Evolutionary conservation across 164 flowering plant genomes (phyloP), one percentile per base, ranked within the genome.

Genomic region (Berberis thunbergii): DNA sequence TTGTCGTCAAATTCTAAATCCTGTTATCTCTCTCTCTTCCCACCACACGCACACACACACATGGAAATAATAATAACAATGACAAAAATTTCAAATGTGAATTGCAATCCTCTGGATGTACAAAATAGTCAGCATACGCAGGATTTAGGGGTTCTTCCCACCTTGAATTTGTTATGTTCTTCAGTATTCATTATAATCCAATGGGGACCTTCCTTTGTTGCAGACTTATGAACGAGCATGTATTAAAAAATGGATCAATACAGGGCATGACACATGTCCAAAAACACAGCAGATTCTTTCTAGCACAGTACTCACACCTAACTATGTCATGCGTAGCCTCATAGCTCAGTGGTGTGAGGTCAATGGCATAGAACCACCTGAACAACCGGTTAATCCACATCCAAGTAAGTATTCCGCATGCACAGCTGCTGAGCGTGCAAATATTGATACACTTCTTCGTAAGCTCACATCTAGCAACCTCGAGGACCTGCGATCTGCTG

Each of bases 311-410:
- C 82, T 93, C 43, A 93, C 97, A 3, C 97, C 98, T 43, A 93
- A 93, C 70, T 93, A 89, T 77, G 98, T 81, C 54, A 69, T 90
- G 26, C 91, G 97, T 45, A 93, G 98, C 75, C 88, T 93, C 72
- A 93, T 93, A 71, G 88, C 83, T 5, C 91, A 90, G 60, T 93
- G 98, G 98, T 93, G 98, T 61, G 98, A 90, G 68, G 81, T 83
- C 64, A 84, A 93, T 74, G 94, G 94, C 41, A 72, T 93, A 8
- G 98, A 93, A 59, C 86, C 89, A 12, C 98, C 98, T 43, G 86
- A 85, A 74, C 73, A 94, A 63, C 83, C 85, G 3, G 74, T 82
- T 73, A 72, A 67, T 70, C 68, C 84, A 48, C 71, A 73, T 39
- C 74, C 80, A 6, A 77, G 65, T 72, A 83, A 81, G 71, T 59